These are phyloP conservation scores for Protostelium mycophagum DNA, from an alignment of 78 protist genomes.

Conservation along the genomic window DNA sequence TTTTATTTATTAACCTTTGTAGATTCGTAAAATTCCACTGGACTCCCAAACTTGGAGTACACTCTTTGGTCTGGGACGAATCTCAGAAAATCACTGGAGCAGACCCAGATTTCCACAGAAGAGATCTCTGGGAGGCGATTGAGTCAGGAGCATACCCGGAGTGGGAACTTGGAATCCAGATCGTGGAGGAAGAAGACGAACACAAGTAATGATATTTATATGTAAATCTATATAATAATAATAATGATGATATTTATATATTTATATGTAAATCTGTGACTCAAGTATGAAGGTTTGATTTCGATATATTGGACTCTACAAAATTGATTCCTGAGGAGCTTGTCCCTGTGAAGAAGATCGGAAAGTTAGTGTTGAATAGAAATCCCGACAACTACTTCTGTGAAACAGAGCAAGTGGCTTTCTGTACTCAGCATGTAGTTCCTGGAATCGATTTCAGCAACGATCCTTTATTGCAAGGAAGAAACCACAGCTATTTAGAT, in stretches of 20 bases:
- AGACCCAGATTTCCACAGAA: conserved; percentile 5
- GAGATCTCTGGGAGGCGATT: conserved; percentile 41
- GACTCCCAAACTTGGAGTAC: conserved; percentile 31
- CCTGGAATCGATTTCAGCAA: conserved; percentile 57
- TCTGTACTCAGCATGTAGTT: conserved; percentile 39
- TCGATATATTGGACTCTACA: conserved; percentile 57
- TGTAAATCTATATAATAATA: too few relatives aligned
- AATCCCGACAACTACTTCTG: conserved; percentile 71
- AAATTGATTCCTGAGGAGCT: conserved; percentile 46
- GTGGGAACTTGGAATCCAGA: conserved; percentile 42
- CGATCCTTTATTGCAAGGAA: conserved; percentile 37
- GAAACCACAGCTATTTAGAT: conserved; percentile 45
- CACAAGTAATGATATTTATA: not conserved
- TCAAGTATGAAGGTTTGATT: conserved; percentile 16
- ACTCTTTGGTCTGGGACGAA: conserved; percentile 44
- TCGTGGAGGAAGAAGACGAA: conserved; percentile 16
- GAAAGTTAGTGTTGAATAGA: conserved; percentile 49
- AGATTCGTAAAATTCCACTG: conserved; percentile 49
- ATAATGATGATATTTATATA: too few relatives aligned
- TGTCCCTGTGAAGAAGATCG: conserved; percentile 30
- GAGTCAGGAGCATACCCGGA: conserved; percentile 43
- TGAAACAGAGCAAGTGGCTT: conserved; percentile 68
- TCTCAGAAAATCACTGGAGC: conserved; percentile 23
- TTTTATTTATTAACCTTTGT: too few relatives aligned
- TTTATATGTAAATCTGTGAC: too few relatives aligned